Evolutionary conservation across 768 basidiomycete genomes (phyloP).

Genomic region (Mycena galopus): DNA sequence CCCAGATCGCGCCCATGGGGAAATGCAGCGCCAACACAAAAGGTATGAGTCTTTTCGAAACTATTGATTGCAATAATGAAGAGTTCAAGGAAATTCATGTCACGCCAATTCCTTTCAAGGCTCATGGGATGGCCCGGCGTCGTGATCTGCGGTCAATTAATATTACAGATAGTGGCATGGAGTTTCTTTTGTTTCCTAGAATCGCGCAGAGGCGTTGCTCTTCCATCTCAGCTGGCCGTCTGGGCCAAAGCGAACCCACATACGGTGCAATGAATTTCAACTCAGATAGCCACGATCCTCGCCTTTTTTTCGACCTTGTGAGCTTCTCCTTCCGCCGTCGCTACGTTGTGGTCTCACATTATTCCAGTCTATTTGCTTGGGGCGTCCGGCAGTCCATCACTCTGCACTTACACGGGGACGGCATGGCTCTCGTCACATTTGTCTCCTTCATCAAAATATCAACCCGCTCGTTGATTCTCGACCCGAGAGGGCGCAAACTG

Average conservation of each 20-base stretch:
- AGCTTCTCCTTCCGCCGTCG: not conserved
- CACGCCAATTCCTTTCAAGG: not conserved
- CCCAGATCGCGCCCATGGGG: not conserved
- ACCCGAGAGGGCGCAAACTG: not conserved
- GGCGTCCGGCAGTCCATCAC: not conserved
- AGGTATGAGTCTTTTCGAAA: not conserved
- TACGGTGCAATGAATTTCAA: not conserved
- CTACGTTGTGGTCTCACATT: not conserved
- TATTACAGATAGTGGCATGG: not conserved
- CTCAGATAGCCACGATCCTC: not conserved
- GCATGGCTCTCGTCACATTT: conserved; percentile 1
- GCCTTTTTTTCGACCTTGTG: not conserved
- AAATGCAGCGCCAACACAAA: not conserved
- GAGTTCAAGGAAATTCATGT: not conserved
- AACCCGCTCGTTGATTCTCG: not conserved
- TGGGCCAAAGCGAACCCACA: not conserved
- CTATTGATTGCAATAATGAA: not conserved
- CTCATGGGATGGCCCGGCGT: not conserved
- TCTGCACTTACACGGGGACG: not conserved
- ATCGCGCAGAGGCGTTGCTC: not conserved
- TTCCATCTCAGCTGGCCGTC: not conserved
- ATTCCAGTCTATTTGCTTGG: conserved; percentile 1
- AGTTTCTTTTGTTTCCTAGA: not conserved
- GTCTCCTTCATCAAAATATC: not conserved
- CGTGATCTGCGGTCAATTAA: not conserved